Percentiles rank a stretch among this genome's conserved stretches.
phyloP scores from a whole-genome alignment of 441 rosid genomes.

The Eutrema salsugineum region DNA sequence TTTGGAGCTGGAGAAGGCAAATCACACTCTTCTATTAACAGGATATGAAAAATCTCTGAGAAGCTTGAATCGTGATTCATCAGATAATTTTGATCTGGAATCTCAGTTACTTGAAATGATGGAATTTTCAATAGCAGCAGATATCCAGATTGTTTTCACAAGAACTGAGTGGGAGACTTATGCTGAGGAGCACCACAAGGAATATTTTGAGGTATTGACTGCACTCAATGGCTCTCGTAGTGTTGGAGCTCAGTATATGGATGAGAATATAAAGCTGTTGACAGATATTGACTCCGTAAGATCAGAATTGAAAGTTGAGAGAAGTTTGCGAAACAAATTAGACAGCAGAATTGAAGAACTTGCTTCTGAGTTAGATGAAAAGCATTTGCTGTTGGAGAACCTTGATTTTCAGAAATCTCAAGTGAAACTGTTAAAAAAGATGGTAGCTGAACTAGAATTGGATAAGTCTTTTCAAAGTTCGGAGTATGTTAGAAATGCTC shows the following conservation, averaged over 20 bases:
- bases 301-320: slow-evolving; percentile 45
- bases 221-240: slow-evolving; percentile 50
- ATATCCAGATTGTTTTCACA: slow-evolving; percentile 50
- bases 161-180: slow-evolving; percentile 53
- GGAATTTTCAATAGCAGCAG: slow-evolving; percentile 38
- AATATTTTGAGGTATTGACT: slow-evolving; percentile 47
- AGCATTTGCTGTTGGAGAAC: slow-evolving; percentile 45
- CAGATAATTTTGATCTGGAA: slow-evolving; percentile 47
- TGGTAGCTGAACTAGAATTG: slow-evolving; percentile 55
- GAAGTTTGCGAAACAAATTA: slow-evolving; percentile 44
- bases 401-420: slow-evolving; percentile 55
- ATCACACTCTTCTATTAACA: slow-evolving; percentile 39
- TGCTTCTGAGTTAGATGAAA: slow-evolving; percentile 60
- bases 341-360: slow-evolving; percentile 52
- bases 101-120: slow-evolving; percentile 37
- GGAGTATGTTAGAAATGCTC: slow-evolving; percentile 43
- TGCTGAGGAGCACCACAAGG: slow-evolving; percentile 52
- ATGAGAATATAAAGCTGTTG: slow-evolving; percentile 55
- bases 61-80: slow-evolving; percentile 28
- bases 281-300: slow-evolving; percentile 46
- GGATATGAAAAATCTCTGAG: slow-evolving; percentile 34
- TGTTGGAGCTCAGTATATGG: slow-evolving; percentile 46
- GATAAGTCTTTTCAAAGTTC: slow-evolving; percentile 47
- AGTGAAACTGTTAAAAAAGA: slow-evolving; percentile 52
- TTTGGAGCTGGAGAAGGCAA: slow-evolving; percentile 66